phyloP scores from a whole-genome alignment of 768 basidiomycete genomes.

The Psilocybe sp. region DNA sequence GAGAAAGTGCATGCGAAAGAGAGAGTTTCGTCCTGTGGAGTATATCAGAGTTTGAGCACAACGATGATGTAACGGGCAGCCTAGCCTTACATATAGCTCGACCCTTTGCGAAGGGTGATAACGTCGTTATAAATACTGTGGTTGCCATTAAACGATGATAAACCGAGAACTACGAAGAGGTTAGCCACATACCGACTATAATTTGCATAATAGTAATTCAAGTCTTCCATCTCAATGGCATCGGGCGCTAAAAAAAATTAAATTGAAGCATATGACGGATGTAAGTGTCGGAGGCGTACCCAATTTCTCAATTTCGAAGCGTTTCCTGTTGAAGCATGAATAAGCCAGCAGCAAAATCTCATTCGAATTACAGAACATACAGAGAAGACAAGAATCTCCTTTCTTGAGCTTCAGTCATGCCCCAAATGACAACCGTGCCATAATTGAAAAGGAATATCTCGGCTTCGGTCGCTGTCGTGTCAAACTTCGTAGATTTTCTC shows the following conservation, averaged over 20 bases:
- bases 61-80: constrained; percentile 13
- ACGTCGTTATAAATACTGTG: constrained; percentile 94
- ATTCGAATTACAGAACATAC: constrained; percentile 43
- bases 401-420: constrained; percentile 93
- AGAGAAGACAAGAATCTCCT: constrained; percentile 86
- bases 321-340: constrained; percentile 55
- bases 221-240: constrained; percentile 92
- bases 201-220: constrained; percentile 96
- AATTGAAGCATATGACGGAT: background rate
- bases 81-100: constrained; percentile 82
- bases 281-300: constrained; percentile 34
- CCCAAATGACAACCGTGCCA: constrained; percentile 96
- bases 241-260: constrained; percentile 61
- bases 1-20: constrained; percentile 89
- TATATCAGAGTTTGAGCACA: constrained; percentile 7
- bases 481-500: constrained; percentile 64
- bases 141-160: constrained; percentile 3
- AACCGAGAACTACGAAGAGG: background rate
- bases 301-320: constrained; percentile 90
- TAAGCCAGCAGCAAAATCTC: constrained; percentile 11
- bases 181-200: constrained; percentile 73
- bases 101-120: constrained; percentile 90
- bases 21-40: constrained; percentile 86
- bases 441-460: constrained; percentile 95
- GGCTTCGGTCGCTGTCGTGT: constrained; percentile 64